Evolutionary conservation across 2,329 filamentous ascomycete species (phyloP), one percentile per base, ranked within the genome.

Genomic region (Monilinia vaccinii-corymbosi): DNA sequence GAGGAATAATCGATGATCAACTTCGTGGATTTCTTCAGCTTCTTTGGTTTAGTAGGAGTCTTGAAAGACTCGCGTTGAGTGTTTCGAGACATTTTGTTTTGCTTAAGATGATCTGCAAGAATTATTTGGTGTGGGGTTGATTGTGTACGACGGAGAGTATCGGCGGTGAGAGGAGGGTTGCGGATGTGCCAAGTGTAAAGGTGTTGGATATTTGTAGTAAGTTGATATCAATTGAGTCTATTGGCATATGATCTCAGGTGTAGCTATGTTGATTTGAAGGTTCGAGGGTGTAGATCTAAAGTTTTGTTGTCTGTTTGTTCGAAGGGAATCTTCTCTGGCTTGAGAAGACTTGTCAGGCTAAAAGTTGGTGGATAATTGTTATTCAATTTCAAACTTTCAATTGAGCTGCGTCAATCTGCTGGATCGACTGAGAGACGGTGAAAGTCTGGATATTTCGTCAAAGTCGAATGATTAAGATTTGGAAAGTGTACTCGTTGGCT

Each of bases 381-480:
- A 69, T 71, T 73, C 72, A 71, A 70, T 71, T 63, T 62, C 71
- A 74, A 73, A 74, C 67, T 65, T 60, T 48, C 48, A 45, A 64
- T 63, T 57, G 46, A 31, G 40, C 42, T 65, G 53, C 32, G 63
- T 62, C 61, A 58, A 40, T 53, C 44, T 44, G 61, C 61, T 60
- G 13, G 18, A 52, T 14, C n/a, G 68, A 66, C 65, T 58, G 57
- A 42, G 64, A 65, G 68, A 72, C 69, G 69, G 60, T 67, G 59
- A 78, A 77, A 76, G 81, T 82, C 76, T 78, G 75, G 73, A 31
- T 86, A 84, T 86, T 86, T 82, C 80, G 84, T 88, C 84, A 81
- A 85, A 75, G 73, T 80, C 79, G 78, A 77, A 82, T 79, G 77
- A 14, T 50, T 50, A 74, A 76, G 77, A 80, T 83, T 81, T 79